Evolutionary conservation across 345 rosid genomes (phyloP).

Genomic region (Populus ilicifolia): DNA sequence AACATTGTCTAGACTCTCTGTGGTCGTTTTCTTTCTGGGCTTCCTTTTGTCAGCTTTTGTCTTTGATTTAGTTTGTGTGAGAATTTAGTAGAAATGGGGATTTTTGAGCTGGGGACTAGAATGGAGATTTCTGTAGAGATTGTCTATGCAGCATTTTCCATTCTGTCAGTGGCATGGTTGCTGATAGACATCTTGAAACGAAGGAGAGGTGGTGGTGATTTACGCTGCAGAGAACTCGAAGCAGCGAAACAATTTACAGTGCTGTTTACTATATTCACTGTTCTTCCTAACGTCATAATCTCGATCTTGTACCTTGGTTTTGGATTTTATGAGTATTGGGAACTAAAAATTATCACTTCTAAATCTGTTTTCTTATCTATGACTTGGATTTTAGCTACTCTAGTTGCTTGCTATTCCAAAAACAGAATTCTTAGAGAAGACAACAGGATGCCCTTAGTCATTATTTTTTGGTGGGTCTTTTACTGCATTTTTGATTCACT

Average conservation of each 20-base stretch:
- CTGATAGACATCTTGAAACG: conserved; percentile 14
- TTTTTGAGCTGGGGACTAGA: not conserved
- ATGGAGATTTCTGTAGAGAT: conserved; percentile 20
- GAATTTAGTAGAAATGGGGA: not conserved
- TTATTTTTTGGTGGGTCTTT: conserved; percentile 52
- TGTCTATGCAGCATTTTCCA: conserved; percentile 27
- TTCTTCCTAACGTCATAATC: conserved; percentile 30
- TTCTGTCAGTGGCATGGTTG: conserved; percentile 27
- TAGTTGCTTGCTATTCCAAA: conserved; percentile 23
- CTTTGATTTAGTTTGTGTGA: not conserved
- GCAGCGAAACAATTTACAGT: not conserved
- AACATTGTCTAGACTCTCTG: not conserved
- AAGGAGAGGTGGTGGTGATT: conserved; percentile 9
- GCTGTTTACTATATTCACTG: conserved; percentile 2
- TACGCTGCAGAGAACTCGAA: not conserved
- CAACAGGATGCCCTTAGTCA: conserved; percentile 43
- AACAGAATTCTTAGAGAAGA: conserved; percentile 13
- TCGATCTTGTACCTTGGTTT: conserved; percentile 30
- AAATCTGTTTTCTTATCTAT: conserved; percentile 17
- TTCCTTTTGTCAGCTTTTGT: not conserved
- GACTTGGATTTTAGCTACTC: conserved; percentile 44
- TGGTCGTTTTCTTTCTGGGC: not conserved
- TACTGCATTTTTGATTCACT: conserved; percentile 26
- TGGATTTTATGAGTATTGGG: conserved; percentile 35
- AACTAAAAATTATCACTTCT: conserved; percentile 1